phyloP scores from a whole-genome alignment of 176 grass and related monocot species.

The Aegilops tauschii region DNA sequence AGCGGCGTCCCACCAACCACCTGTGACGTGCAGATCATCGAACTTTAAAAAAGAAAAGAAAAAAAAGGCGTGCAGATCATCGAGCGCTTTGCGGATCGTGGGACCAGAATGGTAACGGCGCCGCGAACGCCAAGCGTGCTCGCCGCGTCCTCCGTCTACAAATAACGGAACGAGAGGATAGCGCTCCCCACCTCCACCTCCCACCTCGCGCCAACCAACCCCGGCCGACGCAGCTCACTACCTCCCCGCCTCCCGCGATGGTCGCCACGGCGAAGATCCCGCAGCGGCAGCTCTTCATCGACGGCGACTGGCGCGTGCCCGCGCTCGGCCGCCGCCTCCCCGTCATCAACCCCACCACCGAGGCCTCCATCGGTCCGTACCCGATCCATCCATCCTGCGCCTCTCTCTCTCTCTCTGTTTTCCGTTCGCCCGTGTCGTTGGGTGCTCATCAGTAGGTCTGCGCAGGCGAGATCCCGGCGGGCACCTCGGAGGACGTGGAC shows the following conservation, averaged over 20 bases:
- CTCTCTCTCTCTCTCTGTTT: background rate
- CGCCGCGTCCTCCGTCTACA: background rate
- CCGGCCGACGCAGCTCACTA: no score
- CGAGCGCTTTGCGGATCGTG: no score
- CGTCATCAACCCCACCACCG: slow-evolving; percentile 80
- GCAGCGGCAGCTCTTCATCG: slow-evolving; percentile 73
- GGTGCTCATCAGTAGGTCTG: background rate
- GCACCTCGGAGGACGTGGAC: slow-evolving; percentile 87
- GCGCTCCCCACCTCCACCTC: background rate
- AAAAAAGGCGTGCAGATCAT: no score
- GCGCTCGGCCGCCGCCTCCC: slow-evolving; percentile 68
- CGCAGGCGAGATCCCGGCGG: slow-evolving; percentile 86
- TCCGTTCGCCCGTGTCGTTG: background rate
- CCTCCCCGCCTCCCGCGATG: background rate
- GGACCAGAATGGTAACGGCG: background rate
- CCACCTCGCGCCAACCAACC: background rate
- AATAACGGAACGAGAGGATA: background rate
- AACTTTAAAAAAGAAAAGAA: no score
- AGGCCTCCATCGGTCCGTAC: slow-evolving; percentile 61
- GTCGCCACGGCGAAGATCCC: slow-evolving; percentile 34
- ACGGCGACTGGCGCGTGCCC: slow-evolving; percentile 74
- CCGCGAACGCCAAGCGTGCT: background rate
- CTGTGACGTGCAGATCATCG: no score
- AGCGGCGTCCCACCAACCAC: background rate
- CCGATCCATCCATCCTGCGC: background rate